Evolutionary conservation across 495 filamentous ascomycete species (phyloP).

Genomic region (Penicillium desertorum): DNA sequence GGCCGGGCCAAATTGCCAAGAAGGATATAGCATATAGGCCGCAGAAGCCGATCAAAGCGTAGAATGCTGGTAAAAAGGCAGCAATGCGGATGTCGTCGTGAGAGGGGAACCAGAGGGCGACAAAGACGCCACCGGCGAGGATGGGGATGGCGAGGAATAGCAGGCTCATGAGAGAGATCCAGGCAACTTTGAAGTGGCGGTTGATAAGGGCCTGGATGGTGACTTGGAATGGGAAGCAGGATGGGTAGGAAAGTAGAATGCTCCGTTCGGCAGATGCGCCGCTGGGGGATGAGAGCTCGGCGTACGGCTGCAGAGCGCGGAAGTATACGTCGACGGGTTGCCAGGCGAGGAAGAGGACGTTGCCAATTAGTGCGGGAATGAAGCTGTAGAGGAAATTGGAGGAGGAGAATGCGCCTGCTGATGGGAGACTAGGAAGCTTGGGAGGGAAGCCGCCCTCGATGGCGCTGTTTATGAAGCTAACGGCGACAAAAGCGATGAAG

Average conservation of each 20-base stretch:
- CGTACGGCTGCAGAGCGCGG: slow-evolving; percentile 74
- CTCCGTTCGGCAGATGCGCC: slow-evolving; percentile 66
- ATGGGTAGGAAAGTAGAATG: slow-evolving; percentile 72
- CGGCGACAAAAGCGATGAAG: slow-evolving; percentile 68
- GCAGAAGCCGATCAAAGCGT: slow-evolving; percentile 64
- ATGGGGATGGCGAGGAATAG: slow-evolving; percentile 68
- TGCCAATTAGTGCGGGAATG: slow-evolving; percentile 72
- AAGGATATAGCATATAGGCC: slow-evolving; percentile 66
- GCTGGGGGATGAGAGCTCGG: slow-evolving; percentile 53
- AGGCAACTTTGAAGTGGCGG: slow-evolving; percentile 69
- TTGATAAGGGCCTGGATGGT: slow-evolving; percentile 61
- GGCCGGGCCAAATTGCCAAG: slow-evolving; percentile 55
- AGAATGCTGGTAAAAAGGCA: slow-evolving; percentile 66
- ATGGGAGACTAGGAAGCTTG: slow-evolving; percentile 58
- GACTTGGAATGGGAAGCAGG: slow-evolving; percentile 61
- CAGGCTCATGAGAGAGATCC: slow-evolving; percentile 63
- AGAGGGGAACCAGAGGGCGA: slow-evolving; percentile 64
- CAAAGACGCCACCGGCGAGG: slow-evolving; percentile 76
- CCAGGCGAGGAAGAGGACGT: slow-evolving; percentile 72
- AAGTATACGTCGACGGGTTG: slow-evolving; percentile 74
- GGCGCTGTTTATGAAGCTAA: slow-evolving; percentile 72
- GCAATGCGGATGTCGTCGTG: slow-evolving; percentile 61
- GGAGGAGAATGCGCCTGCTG: slow-evolving; percentile 67
- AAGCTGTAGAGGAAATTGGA: slow-evolving; percentile 90
- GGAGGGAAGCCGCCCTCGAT: slow-evolving; percentile 70